phyloP scores from a whole-genome alignment of 1,284 basidiomycete genomes.

The Boletus semigastroideus region DNA sequence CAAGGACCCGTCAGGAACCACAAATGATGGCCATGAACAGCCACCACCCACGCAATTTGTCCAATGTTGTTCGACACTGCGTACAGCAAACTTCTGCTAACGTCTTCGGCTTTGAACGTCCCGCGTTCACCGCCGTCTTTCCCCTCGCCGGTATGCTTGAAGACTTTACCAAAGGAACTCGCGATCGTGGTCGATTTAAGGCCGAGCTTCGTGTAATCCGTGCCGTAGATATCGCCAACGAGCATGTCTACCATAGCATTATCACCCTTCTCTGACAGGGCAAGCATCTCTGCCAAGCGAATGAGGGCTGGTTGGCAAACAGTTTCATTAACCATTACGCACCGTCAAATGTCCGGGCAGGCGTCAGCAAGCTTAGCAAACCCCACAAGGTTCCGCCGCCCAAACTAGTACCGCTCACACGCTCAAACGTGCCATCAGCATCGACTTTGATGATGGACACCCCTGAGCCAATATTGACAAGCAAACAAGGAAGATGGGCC shows the following conservation, averaged over 20 bases:
- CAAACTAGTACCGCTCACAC: slow-evolving; percentile 95
- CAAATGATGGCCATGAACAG: slow-evolving; percentile 6
- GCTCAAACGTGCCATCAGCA: slow-evolving; percentile 92
- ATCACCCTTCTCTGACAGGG: slow-evolving; percentile 90
- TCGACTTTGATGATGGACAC: slow-evolving; percentile 98
- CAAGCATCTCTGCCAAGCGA: slow-evolving; percentile 82
- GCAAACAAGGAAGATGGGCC: slow-evolving; percentile 91
- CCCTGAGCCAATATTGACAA: slow-evolving; percentile 98
- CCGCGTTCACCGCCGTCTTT: slow-evolving; percentile 50
- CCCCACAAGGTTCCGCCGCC: slow-evolving; percentile 99
- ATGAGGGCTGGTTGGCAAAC: slow-evolving; percentile 8
- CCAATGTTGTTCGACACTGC: slow-evolving; percentile 99
- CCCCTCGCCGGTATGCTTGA: slow-evolving; percentile 76
- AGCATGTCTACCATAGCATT: slow-evolving; percentile 98
- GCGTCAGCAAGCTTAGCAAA: slow-evolving; percentile 89
- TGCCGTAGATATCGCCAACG: slow-evolving; percentile 98
- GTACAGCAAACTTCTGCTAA: slow-evolving; percentile 92
- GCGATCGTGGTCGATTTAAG: slow-evolving; percentile 98
- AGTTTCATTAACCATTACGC: slow-evolving; percentile 34
- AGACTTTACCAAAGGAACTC: slow-evolving; percentile 98
- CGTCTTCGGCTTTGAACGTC: slow-evolving; percentile 87
- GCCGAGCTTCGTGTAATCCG: slow-evolving; percentile 91
- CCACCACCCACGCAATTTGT: slow-evolving; percentile 88
- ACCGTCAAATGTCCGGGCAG: slow-evolving; percentile 97
- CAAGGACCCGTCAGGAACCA: slow-evolving; percentile 14